A percentile compares a stretch with the other conserved stretches of the same genome.
phyloP scores from a whole-genome alignment of 2,329 filamentous ascomycete species.

The Ophiostoma montium region DNA sequence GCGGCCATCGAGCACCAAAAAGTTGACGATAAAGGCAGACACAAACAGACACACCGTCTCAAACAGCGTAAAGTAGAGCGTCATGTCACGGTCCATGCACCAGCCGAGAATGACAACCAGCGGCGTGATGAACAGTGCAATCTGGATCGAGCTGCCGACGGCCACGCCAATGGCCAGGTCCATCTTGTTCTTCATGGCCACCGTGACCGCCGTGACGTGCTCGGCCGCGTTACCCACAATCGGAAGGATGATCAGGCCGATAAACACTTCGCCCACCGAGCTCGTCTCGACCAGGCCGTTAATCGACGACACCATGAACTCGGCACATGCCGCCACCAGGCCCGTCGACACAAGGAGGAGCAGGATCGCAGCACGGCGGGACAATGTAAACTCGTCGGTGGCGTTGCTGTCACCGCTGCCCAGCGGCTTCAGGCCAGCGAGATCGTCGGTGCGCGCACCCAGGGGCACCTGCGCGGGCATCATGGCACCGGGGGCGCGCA shows the following conservation, averaged over 20 bases:
- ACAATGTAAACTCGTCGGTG: slow-evolving; percentile 28
- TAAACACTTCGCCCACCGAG: slow-evolving; percentile 49
- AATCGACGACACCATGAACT: slow-evolving; percentile 57
- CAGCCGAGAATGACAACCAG: slow-evolving; percentile 59
- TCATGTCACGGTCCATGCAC: slow-evolving; percentile 54
- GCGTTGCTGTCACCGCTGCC: slow-evolving; percentile 12
- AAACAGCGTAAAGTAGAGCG: slow-evolving; percentile 75
- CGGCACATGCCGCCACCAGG: slow-evolving; percentile 53
- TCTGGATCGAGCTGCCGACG: slow-evolving; percentile 58
- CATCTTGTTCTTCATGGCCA: slow-evolving; percentile 64
- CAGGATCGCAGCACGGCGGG: slow-evolving; percentile 42
- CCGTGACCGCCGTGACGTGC: slow-evolving; percentile 53
- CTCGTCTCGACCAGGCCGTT: slow-evolving; percentile 43
- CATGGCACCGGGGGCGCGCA: slow-evolving; percentile 35
- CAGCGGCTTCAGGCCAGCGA: neutral
- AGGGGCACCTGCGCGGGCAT: slow-evolving; percentile 32
- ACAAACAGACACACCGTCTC: slow-evolving; percentile 81
- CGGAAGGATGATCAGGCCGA: slow-evolving; percentile 57
- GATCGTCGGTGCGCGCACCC: slow-evolving; percentile 19
- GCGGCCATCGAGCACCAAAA: slow-evolving; percentile 70
- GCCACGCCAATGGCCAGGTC: slow-evolving; percentile 60
- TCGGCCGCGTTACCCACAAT: slow-evolving; percentile 63
- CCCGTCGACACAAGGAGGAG: slow-evolving; percentile 49
- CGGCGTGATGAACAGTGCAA: slow-evolving; percentile 56
- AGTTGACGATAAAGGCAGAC: slow-evolving; percentile 75